phyloP scores from a whole-genome alignment of 1,284 basidiomycete species.

The Ceratobasidium sp. region DNA sequence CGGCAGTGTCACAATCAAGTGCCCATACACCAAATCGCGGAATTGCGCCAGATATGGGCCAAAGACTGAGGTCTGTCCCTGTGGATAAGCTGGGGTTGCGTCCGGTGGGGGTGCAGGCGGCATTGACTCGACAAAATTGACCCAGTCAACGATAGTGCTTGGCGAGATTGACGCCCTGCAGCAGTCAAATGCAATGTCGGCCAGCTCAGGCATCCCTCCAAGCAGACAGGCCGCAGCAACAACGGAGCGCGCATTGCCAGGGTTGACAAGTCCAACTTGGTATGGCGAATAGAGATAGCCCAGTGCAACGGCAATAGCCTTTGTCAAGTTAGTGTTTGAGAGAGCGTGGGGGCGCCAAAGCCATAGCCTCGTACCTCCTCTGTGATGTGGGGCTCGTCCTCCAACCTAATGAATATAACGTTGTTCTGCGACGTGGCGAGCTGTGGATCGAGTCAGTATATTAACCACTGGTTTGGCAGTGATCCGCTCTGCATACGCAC shows the following conservation, averaged over 20 bases:
- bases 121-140: conserved; percentile 77
- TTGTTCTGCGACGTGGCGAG: conserved; percentile 70
- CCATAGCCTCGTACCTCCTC: conserved; percentile 71
- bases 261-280: conserved; percentile 73
- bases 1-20: conserved; percentile 79
- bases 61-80: conserved; percentile 66
- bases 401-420: conserved; percentile 79
- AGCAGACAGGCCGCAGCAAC: conserved; percentile 85
- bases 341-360: conserved; percentile 52
- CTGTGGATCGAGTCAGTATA: conserved; percentile 45
- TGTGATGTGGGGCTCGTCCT: conserved; percentile 80
- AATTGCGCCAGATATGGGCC: conserved; percentile 76
- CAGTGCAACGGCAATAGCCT: conserved; percentile 84
- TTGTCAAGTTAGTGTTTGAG: conserved; percentile 45
- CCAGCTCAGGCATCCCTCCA: conserved; percentile 86
- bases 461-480: background rate
- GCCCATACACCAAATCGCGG: conserved; percentile 78
- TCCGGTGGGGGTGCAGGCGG: conserved; percentile 58
- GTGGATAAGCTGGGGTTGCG: conserved; percentile 30
- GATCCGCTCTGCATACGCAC: conserved; percentile 61
- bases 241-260: conserved; percentile 82
- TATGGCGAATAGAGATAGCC: conserved; percentile 83
- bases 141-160: conserved; percentile 78
- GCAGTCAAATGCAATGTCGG: conserved; percentile 79
- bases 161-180: conserved; percentile 79